Base-by-base conservation (phyloP, 148 eudicot species). In the Rhododendron molle region DNA sequence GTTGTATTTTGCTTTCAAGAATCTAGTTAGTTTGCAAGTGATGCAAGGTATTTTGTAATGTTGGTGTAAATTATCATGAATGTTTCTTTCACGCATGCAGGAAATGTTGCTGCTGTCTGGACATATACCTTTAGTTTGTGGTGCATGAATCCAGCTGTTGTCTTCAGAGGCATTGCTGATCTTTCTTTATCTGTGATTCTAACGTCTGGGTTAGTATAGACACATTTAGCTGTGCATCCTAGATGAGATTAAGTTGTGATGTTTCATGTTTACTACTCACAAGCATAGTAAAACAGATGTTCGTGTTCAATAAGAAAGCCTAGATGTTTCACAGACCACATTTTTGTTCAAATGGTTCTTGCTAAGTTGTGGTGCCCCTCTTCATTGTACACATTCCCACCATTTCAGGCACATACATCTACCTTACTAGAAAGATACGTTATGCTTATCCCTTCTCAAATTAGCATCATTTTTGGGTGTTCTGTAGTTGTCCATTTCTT, bases 81-180 rank as follows among this genome's bases (percentile, higher is more conserved):
- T 36, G 11, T 81, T 73, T 14, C 43, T 9, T 72, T 20, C 58
- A 56, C 72, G 58, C 87, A 40, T 88, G 89, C 91, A 90, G 91
- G 90, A 80, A 82, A 87, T 86, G 83, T 84, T 90, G 85, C 89
- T 88, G 93, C 93, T 83, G 88, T 82, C 76, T 93, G 95, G 98
- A 89, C 89, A 67, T 86, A 88, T 90, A 90, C 93, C 81, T 90
- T 97, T 83, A 93, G 94, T 89, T 86, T 97, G 88, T 95, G 98
- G 98, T 97, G 98, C 95, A 89, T 97, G 93, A 93, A 94, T 88
- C 99, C 99, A 87, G 94, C 96, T 87, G 94, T 97, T 82, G 95
- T 95, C 84, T 97, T 97, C 86, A 94, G 88, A 88, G 92, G 89
- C 47, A 91, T 97, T 86, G 91, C 98, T 78, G 93, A 93, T 81